Base-by-base conservation (phyloP, 768 basidiomycete species). In the Coprinopsis marcescibilis region DNA sequence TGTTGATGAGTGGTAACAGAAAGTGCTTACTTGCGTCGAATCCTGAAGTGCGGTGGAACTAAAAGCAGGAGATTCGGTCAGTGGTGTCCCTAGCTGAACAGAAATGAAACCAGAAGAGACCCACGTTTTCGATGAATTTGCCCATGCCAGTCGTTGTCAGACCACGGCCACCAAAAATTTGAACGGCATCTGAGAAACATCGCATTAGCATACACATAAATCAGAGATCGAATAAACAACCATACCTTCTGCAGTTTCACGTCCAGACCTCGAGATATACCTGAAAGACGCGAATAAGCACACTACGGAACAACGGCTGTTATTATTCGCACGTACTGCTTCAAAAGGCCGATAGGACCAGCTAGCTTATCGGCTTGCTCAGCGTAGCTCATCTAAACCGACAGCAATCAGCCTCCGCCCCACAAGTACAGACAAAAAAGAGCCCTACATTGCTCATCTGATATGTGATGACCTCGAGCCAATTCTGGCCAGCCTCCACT, bases 111-210 rank as follows among this genome's bases (percentile, higher is more conserved):
- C 29, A 17, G 35, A 30, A 43, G 35, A 37, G 46, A 52, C 80
- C 40, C 57, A 87, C 87, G 52, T 86, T 89, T 63, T 92, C 90
- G 48, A 91, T 76, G 35, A 82, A 63, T 64, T 78, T 83, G 50
- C 91, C 91, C 88, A 92, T 89, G 6, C 92, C 91, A 3, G 88
- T 83, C 35, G 76, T 71, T 0, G 94, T 96, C 54, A 97, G 71
- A 20, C 83, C 89, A 15, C 94, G 78, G 14, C 94, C 94, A 43
- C 92, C 93, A 48, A 94, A 95, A 27, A 95, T 77, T 63, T 88
- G 84, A 1, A 84, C 81, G 4, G 89, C 83, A 50, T 91, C 89
- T 71, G 72, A 44, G 35, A 37, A 33, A 35, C 26, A 32, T 17
- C 23, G 35, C 25, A 48, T 27, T n/a, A 29, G 43, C 17, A 37